A percentile compares a stretch with the other conserved stretches of the same genome.
These are phyloP conservation scores for Fusarium humuli DNA, from an alignment of 2,329 filamentous ascomycete species.

Conservation along the genomic window DNA sequence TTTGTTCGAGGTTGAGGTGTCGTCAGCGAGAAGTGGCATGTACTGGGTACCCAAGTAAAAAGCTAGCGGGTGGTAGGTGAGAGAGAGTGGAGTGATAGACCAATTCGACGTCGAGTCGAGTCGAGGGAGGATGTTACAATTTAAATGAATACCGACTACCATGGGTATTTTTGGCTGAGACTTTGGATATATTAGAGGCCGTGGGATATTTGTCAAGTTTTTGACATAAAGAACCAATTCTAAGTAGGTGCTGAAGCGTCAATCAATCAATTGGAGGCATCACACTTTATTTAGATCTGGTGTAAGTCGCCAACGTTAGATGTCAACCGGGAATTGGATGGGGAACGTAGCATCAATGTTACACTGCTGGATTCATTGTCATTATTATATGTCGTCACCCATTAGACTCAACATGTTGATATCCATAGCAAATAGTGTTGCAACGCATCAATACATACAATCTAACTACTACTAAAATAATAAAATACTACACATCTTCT, in stretches of 20 bases:
- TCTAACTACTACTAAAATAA: not conserved
- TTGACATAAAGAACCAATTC: not conserved
- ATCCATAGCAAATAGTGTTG: not conserved
- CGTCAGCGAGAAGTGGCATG: slow-evolving; percentile 36
- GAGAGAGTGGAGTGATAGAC: slow-evolving; percentile 13
- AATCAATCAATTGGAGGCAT: not conserved
- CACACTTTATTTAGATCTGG: not conserved
- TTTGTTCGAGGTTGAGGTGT: slow-evolving; percentile 22
- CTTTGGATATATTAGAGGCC: not conserved
- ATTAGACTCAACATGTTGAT: not conserved
- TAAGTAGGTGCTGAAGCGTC: not conserved
- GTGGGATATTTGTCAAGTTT: not conserved
- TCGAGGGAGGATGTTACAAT: slow-evolving; percentile 1
- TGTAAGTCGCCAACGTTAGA: not conserved
- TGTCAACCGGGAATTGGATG: not conserved
- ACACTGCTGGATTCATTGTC: not conserved
- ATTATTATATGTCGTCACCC: not conserved
- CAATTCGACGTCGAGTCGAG: not conserved
- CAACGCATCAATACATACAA: not conserved
- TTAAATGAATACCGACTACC: not conserved
- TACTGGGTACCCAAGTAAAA: slow-evolving; percentile 1
- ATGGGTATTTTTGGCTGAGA: not conserved
- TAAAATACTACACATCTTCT: slow-evolving; percentile 9
- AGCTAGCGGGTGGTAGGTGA: slow-evolving; percentile 16
- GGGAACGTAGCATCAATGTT: not conserved